Conservation (phyloP, 164 flowering plant species). For the Tetrastigma voinierianum region DNA sequence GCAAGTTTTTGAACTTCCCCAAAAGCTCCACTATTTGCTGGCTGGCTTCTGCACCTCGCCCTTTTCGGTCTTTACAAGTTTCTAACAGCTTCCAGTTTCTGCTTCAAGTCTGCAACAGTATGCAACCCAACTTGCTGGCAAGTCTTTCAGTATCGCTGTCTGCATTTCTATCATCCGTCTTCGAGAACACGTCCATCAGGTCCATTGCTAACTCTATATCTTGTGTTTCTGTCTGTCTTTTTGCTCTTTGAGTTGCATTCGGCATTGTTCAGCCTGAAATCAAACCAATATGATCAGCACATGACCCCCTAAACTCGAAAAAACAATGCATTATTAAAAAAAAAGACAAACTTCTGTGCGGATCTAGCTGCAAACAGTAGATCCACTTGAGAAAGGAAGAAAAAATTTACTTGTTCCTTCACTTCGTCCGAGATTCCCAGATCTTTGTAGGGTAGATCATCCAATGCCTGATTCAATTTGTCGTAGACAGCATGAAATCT, state of each 20-base stretch:
- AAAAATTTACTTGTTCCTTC: slow-evolving; percentile 26
- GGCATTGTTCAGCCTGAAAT: slow-evolving; percentile 31
- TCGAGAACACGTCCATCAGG: slow-evolving; percentile 27
- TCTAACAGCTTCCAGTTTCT: too few relatives aligned
- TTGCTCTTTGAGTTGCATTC: slow-evolving; percentile 32
- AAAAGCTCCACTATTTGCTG: too few relatives aligned
- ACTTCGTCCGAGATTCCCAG: slow-evolving; percentile 31
- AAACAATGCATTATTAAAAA: background rate
- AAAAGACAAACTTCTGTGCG: background rate
- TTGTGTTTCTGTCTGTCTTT: slow-evolving; percentile 26
- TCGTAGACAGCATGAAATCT: slow-evolving; percentile 31
- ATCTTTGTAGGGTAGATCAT: slow-evolving; percentile 25
- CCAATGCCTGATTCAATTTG: slow-evolving; percentile 23
- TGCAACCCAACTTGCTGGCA: too few relatives aligned
- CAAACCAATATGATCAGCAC: background rate
- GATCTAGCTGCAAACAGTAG: background rate
- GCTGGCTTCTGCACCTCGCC: too few relatives aligned
- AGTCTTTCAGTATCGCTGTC: too few relatives aligned
- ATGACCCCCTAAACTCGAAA: too few relatives aligned
- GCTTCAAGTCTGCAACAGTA: too few relatives aligned
- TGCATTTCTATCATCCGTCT: slow-evolving; percentile 20
- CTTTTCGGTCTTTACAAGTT: too few relatives aligned
- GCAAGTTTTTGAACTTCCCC: too few relatives aligned
- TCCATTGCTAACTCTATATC: slow-evolving; percentile 37
- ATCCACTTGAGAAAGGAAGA: background rate